Evolutionary conservation across 1,284 basidiomycete genomes (phyloP).

Genomic region (Puccinia horiana): DNA sequence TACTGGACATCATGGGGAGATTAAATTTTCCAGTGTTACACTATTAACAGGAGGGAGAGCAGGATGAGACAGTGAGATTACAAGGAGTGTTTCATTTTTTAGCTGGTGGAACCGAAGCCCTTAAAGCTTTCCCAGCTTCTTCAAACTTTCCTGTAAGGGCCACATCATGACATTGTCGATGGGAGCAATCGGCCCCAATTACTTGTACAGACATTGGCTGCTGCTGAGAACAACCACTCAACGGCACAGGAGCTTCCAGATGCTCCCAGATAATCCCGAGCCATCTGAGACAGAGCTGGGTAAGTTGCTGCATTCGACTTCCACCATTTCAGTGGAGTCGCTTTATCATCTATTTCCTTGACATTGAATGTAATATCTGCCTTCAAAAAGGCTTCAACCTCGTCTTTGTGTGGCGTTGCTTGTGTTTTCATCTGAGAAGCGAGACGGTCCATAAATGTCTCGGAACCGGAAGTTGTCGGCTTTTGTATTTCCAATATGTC

Average conservation of each 20-base stretch:
- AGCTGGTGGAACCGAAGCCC: not conserved
- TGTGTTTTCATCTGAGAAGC: not conserved
- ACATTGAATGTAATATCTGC: not conserved
- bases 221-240: not conserved
- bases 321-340: not conserved
- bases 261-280: not conserved
- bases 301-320: not conserved
- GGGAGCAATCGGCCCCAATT: not conserved
- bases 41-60: no score
- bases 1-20: no score
- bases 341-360: not conserved
- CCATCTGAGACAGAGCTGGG: not conserved
- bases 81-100: not conserved
- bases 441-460: not conserved
- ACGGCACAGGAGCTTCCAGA: conserved; percentile 11
- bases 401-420: not conserved
- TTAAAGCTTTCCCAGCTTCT: not conserved
- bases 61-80: no score
- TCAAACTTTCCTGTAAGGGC: not conserved
- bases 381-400: not conserved
- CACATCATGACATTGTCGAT: not conserved
- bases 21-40: no score
- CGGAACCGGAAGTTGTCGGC: not conserved
- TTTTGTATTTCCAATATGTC: not conserved
- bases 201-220: conserved; percentile 8